Evolutionary conservation across 306 rosid genomes (phyloP).

Genomic region (Vigna angularis): DNA sequence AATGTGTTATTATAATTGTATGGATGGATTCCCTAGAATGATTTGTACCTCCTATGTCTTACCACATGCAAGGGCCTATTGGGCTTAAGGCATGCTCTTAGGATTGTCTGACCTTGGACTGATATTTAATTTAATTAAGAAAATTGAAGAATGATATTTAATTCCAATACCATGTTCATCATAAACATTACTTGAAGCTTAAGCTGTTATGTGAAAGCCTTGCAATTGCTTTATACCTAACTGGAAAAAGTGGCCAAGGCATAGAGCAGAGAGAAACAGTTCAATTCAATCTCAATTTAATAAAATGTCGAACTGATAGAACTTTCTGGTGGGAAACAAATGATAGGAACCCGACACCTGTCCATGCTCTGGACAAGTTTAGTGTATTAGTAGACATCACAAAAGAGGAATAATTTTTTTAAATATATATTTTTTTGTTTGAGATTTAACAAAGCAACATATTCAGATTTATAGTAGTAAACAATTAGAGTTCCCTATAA

Average conservation of each 20-base stretch:
- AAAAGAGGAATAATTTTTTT: background rate
- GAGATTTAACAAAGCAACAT: background rate
- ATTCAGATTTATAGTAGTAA: constrained; percentile 25
- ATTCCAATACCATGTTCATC: background rate
- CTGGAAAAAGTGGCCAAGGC: background rate
- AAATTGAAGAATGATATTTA: background rate
- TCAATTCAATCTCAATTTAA: background rate
- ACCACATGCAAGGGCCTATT: background rate
- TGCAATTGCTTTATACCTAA: background rate
- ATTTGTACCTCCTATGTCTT: background rate
- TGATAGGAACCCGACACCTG: background rate
- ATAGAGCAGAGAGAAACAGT: background rate
- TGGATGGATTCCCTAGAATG: background rate
- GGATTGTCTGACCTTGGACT: background rate
- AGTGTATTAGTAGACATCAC: background rate
- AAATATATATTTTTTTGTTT: background rate
- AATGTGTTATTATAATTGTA: constrained; percentile 5
- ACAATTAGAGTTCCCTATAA: constrained; percentile 4
- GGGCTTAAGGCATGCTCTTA: background rate
- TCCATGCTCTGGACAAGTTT: constrained; percentile 1
- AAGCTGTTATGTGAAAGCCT: constrained; percentile 8
- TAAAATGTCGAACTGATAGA: background rate
- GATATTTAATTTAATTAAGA: background rate
- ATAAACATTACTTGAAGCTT: background rate
- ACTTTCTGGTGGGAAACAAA: background rate